Evolutionary conservation across 164 flowering plant species (phyloP).

Genomic region (Magnolia changhungtana): DNA sequence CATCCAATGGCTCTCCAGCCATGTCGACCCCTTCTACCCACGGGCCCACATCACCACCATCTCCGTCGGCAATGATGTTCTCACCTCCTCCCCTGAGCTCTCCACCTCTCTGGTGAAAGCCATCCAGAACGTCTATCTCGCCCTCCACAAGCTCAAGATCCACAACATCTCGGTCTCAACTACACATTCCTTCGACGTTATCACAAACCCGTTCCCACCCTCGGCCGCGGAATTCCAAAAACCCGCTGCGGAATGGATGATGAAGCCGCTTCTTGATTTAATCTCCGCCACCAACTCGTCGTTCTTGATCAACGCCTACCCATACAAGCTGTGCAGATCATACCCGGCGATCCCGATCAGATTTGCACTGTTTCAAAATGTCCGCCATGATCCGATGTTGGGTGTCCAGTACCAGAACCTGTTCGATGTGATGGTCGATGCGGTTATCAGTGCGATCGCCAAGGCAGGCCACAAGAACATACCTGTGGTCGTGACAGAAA

Average conservation of each 20-base stretch:
- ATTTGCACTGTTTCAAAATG: constrained; percentile 66
- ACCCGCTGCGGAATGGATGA: constrained; percentile 26
- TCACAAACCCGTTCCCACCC: constrained; percentile 67
- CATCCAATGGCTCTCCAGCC: constrained; percentile 46
- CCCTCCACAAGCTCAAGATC: constrained; percentile 57
- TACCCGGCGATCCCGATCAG: constrained; percentile 60
- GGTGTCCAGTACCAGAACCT: constrained; percentile 74
- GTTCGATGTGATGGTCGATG: constrained; percentile 81
- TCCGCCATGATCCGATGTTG: constrained; percentile 60
- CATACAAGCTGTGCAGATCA: constrained; percentile 56
- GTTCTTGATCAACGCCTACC: constrained; percentile 61
- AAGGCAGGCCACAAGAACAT: constrained; percentile 56
- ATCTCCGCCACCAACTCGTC: constrained; percentile 55
- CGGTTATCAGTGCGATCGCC: constrained; percentile 56
- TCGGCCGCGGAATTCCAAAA: constrained; percentile 59
- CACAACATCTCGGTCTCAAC: constrained; percentile 63
- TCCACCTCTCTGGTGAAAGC: constrained; percentile 51
- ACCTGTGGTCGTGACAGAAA: constrained; percentile 69
- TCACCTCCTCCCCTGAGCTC: constrained; percentile 26
- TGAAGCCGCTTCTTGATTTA: constrained; percentile 62
- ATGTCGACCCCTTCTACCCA: constrained; percentile 72
- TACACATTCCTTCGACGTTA: constrained; percentile 55
- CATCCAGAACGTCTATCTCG: constrained; percentile 40
- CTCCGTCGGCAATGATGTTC: constrained; percentile 60
- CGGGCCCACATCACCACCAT: constrained; percentile 54